These are phyloP conservation scores for Pseudisothecium myosuroides DNA, from an alignment of 225 moss, liverwort and hornwort genomes.

Conservation along the genomic window DNA sequence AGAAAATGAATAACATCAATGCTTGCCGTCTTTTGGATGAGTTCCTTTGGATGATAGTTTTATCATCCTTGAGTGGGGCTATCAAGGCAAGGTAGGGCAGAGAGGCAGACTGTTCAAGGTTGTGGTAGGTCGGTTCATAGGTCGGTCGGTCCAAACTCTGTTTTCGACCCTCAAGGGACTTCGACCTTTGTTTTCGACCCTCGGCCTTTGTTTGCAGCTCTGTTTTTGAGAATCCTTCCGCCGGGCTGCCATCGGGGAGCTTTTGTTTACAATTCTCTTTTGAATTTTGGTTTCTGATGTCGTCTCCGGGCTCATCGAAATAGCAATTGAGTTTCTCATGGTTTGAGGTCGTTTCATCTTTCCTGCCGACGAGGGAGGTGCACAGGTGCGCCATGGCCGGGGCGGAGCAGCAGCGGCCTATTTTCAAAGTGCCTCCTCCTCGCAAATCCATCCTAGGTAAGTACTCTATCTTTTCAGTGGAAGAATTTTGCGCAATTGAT, in stretches of 20 bases:
- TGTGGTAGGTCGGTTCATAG: background rate
- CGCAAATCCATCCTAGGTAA: conserved; percentile 44
- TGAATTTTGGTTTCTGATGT: background rate
- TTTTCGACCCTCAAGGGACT: background rate
- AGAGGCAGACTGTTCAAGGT: background rate
- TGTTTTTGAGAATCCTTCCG: background rate
- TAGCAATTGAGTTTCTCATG: background rate
- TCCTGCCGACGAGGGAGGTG: background rate
- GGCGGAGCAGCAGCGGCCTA: conserved; percentile 20
- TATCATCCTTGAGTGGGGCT: background rate
- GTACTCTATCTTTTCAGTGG: background rate
- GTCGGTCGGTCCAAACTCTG: background rate
- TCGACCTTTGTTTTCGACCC: background rate
- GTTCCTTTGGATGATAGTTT: background rate
- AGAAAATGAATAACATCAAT: too few relatives aligned
- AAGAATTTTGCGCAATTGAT: background rate
- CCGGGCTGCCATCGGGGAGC: background rate
- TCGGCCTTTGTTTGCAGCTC: background rate
- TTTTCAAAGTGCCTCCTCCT: conserved; percentile 45
- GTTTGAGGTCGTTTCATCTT: background rate
- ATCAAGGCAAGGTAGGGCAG: background rate
- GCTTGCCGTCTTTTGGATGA: background rate
- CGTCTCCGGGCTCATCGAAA: background rate
- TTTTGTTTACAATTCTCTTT: background rate
- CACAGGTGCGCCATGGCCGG: conserved; percentile 6